phyloP scores from a whole-genome alignment of 2,329 filamentous ascomycete species.

The Fusarium humuli region DNA sequence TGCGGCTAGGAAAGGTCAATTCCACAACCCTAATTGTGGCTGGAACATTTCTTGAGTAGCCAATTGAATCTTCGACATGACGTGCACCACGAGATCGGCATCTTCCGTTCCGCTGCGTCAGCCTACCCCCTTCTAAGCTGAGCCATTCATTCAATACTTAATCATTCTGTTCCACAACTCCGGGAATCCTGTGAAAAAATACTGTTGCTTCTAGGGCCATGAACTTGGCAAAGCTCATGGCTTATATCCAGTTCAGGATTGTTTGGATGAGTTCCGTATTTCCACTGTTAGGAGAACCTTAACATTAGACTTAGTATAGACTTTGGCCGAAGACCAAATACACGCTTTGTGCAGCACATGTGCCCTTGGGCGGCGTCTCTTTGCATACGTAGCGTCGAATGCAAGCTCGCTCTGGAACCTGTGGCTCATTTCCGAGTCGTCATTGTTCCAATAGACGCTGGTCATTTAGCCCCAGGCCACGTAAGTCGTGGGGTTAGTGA shows the following conservation, averaged over 20 bases:
- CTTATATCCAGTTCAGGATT: rapidly evolving
- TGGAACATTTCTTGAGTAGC: rapidly evolving
- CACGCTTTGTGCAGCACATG: too few species aligned
- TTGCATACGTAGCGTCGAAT: too few species aligned
- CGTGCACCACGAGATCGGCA: background rate
- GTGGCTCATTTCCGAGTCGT: too few species aligned
- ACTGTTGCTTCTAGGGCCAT: too few species aligned
- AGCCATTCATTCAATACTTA: background rate
- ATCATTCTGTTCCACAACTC: too few species aligned
- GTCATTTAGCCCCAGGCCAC: too few species aligned
- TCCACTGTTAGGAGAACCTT: rapidly evolving
- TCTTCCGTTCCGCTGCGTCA: background rate
- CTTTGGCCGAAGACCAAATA: background rate
- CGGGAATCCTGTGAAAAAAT: too few species aligned
- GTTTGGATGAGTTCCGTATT: too few species aligned
- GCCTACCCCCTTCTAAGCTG: background rate
- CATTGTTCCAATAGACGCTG: too few species aligned
- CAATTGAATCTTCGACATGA: background rate
- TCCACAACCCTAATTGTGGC: background rate
- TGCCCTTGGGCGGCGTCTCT: too few species aligned
- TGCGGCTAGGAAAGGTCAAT: background rate
- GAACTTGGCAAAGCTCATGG: too few species aligned
- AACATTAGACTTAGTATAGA: background rate
- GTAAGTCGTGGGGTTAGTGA: too few species aligned
- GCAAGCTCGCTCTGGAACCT: background rate